Conservation (phyloP, 2,329 filamentous ascomycete species). For the Talaromyces sp. region DNA sequence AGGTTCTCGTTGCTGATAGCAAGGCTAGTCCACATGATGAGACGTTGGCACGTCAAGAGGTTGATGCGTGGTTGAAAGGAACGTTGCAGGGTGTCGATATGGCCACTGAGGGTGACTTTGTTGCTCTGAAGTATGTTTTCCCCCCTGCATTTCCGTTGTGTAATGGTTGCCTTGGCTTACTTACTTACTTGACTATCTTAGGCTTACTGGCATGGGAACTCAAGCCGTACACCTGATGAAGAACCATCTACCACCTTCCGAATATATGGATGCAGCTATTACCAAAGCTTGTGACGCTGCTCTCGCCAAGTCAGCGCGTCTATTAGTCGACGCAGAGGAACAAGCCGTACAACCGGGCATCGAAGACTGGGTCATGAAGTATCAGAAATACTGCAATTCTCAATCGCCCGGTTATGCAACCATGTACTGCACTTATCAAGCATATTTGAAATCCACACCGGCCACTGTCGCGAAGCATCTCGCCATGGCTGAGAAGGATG, state of each 20-base stretch:
- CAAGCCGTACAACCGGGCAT: constrained; percentile 49
- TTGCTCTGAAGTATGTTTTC: constrained; percentile 46
- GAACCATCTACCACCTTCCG: constrained; percentile 35
- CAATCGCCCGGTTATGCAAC: constrained; percentile 47
- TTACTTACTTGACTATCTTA: constrained; percentile 15
- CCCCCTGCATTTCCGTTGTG: background rate
- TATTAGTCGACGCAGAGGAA: constrained; percentile 53
- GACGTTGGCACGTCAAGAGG: constrained; percentile 30
- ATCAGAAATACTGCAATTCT: constrained; percentile 50
- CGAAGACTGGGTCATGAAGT: constrained; percentile 49
- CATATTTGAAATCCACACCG: constrained; percentile 48
- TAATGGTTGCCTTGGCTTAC: background rate
- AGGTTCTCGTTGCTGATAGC: constrained; percentile 48
- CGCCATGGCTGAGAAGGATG: constrained; percentile 40
- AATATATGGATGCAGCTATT: constrained; percentile 40
- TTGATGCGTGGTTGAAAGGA: constrained; percentile 47
- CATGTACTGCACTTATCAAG: constrained; percentile 51
- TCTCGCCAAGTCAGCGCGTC: constrained; percentile 38
- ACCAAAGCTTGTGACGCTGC: constrained; percentile 42
- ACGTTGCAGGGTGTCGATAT: constrained; percentile 51
- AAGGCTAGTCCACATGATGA: constrained; percentile 26
- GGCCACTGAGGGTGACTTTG: constrained; percentile 48
- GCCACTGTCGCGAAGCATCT: constrained; percentile 44
- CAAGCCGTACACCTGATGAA: constrained; percentile 40
- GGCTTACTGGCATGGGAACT: constrained; percentile 47